Conservation (phyloP, 177 flowering plant genomes). For the Viscum album region DNA sequence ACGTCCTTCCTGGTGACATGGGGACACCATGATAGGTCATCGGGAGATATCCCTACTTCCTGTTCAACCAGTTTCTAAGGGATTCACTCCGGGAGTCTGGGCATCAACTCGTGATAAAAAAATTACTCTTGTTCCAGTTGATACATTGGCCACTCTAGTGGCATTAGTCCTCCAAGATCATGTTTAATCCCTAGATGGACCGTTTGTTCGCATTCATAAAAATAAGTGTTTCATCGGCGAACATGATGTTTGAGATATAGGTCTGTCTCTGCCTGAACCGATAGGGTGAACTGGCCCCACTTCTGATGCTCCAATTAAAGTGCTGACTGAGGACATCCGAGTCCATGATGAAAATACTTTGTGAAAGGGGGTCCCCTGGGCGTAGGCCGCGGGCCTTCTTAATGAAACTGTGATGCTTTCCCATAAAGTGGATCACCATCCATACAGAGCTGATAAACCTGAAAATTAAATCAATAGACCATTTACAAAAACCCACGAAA, state of each 20-base stretch:
- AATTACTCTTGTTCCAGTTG: too few species aligned
- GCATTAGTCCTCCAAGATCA: not conserved
- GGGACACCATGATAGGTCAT: not conserved
- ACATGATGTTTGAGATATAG: not conserved
- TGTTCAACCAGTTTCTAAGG: too few species aligned
- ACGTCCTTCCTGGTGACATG: not conserved
- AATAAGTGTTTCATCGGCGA: not conserved
- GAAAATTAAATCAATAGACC: not conserved
- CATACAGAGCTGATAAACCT: not conserved
- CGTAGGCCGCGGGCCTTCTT: not conserved
- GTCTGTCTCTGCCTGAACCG: too few species aligned
- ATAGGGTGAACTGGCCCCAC: too few species aligned
- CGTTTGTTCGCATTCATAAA: not conserved
- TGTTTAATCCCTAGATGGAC: not conserved
- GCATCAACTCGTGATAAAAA: too few species aligned
- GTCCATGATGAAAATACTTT: not conserved
- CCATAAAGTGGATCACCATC: not conserved
- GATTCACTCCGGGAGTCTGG: too few species aligned
- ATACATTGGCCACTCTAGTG: too few species aligned
- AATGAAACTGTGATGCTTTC: not conserved
- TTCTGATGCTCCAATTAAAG: not conserved
- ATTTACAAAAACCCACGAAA: not conserved
- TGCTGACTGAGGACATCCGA: not conserved
- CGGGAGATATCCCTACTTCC: not conserved
- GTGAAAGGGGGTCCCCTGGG: not conserved